Percentiles rank a stretch among this genome's conserved stretches.
Conservation (phyloP, 495 filamentous ascomycete genomes). For the Hypoxylon trugodes region DNA sequence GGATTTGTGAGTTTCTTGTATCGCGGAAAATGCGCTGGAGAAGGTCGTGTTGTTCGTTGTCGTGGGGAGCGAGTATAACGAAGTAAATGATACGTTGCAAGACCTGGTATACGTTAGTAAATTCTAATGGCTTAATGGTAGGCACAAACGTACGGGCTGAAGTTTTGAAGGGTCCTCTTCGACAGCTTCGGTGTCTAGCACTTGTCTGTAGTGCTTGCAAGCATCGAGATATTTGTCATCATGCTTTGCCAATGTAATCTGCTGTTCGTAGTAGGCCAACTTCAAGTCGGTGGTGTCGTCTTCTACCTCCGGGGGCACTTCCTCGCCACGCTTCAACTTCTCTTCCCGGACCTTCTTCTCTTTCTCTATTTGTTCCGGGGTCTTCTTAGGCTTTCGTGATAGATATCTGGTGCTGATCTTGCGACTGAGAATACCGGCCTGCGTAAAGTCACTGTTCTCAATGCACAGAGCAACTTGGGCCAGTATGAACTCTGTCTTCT, state of each 20-base stretch:
- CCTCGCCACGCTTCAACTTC: constrained; percentile 78
- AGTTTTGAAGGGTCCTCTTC: constrained; percentile 88
- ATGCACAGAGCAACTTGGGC: constrained; percentile 96
- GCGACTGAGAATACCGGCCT: constrained; percentile 90
- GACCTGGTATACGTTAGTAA: constrained; percentile 62
- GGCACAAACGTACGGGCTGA: constrained; percentile 69
- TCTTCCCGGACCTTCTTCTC: constrained; percentile 85
- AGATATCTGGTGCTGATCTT: constrained; percentile 98
- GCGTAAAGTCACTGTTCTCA: constrained; percentile 93
- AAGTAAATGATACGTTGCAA: constrained; percentile 96
- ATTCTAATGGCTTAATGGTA: background rate
- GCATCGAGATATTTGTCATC: constrained; percentile 96
- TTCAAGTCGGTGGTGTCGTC: constrained; percentile 97
- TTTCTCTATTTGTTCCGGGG: constrained; percentile 84
- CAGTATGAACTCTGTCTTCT: constrained; percentile 98
- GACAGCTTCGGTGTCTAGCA: constrained; percentile 92
- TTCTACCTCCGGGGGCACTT: constrained; percentile 76
- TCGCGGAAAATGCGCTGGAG: constrained; percentile 88
- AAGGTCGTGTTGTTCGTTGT: constrained; percentile 98
- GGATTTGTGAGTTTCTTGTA: constrained; percentile 70
- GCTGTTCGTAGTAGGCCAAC: constrained; percentile 94
- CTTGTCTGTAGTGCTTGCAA: constrained; percentile 96
- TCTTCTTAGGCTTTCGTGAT: constrained; percentile 86
- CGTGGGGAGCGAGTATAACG: constrained; percentile 93
- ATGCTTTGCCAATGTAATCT: constrained; percentile 93